Evolutionary conservation across 306 rosid species (phyloP).

Genomic region (Ziziphus jujuba): DNA sequence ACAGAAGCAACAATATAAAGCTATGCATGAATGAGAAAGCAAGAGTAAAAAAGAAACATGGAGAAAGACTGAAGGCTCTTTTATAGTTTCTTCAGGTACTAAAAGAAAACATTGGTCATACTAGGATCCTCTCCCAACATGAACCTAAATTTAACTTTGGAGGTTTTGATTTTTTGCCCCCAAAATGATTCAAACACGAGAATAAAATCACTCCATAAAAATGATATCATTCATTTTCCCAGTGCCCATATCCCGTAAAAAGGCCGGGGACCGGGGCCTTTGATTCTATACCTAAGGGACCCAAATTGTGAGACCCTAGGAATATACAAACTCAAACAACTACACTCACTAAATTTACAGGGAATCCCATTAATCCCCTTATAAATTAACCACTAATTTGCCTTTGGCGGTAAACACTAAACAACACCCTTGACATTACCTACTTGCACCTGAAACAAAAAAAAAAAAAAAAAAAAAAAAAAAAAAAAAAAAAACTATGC

Average conservation of each 20-base stretch:
- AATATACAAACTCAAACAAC: slow-evolving; percentile 44
- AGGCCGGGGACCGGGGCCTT: slow-evolving; percentile 56
- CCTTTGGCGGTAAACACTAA: slow-evolving; percentile 57
- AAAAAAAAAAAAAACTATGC: slow-evolving; percentile 23
- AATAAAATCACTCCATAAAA: slow-evolving; percentile 33
- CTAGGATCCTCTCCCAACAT: slow-evolving; percentile 72
- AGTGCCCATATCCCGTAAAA: slow-evolving; percentile 63
- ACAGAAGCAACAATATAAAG: background rate
- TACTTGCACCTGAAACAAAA: background rate
- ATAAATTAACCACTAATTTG: slow-evolving; percentile 36
- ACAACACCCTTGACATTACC: slow-evolving; percentile 20
- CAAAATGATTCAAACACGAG: slow-evolving; percentile 30
- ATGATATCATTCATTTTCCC: slow-evolving; percentile 30
- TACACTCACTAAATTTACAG: slow-evolving; percentile 34
- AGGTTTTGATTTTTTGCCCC: slow-evolving; percentile 45
- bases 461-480: slow-evolving; percentile 15
- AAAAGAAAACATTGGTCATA: slow-evolving; percentile 41
- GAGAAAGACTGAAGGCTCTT: background rate
- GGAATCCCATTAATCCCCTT: slow-evolving; percentile 17
- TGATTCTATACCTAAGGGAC: slow-evolving; percentile 31
- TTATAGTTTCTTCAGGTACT: slow-evolving; percentile 13
- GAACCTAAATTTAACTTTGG: slow-evolving; percentile 31
- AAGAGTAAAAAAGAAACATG: background rate
- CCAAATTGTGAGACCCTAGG: slow-evolving; percentile 58
- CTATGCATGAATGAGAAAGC: background rate